These are phyloP conservation scores for Teratosphaeria zuluensis DNA, from an alignment of 2,329 filamentous ascomycete species.

Conservation along the genomic window DNA sequence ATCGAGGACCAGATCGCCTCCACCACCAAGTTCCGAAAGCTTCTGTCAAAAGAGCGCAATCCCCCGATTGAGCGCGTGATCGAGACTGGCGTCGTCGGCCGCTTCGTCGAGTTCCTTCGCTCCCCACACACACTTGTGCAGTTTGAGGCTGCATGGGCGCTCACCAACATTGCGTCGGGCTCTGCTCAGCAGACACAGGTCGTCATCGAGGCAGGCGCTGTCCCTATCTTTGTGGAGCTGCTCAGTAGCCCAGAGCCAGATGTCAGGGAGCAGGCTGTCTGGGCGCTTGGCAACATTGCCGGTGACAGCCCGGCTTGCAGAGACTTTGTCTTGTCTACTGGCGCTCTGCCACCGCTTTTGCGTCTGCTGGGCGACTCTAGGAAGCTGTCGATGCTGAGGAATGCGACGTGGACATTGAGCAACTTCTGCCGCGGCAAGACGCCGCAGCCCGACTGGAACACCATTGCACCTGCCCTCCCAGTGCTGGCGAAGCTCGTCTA, in stretches of 20 bases:
- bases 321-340: constrained; percentile 87
- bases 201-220: constrained; percentile 94
- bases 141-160: constrained; percentile 96
- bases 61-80: constrained; percentile 98
- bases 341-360: constrained; percentile 82
- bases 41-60: constrained; percentile 97
- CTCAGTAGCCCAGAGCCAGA: constrained; percentile 93
- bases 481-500: constrained; percentile 96
- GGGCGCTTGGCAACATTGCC: constrained; percentile 97
- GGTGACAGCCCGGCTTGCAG: constrained; percentile 96
- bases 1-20: constrained; percentile 96
- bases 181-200: constrained; percentile 97
- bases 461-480: constrained; percentile 85
- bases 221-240: constrained; percentile 96
- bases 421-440: constrained; percentile 99
- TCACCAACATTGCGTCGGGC: constrained; percentile 98
- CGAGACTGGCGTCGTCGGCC: constrained; percentile 93
- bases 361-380: constrained; percentile 89
- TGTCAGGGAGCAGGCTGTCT: constrained; percentile 95
- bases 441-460: constrained; percentile 94
- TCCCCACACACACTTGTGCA: constrained; percentile 97
- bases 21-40: constrained; percentile 96
- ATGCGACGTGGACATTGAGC: constrained; percentile 97
- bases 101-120: constrained; percentile 96
- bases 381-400: constrained; percentile 97